phyloP scores from a whole-genome alignment of 257 asterid species.

The Euphrasia confusa region DNA sequence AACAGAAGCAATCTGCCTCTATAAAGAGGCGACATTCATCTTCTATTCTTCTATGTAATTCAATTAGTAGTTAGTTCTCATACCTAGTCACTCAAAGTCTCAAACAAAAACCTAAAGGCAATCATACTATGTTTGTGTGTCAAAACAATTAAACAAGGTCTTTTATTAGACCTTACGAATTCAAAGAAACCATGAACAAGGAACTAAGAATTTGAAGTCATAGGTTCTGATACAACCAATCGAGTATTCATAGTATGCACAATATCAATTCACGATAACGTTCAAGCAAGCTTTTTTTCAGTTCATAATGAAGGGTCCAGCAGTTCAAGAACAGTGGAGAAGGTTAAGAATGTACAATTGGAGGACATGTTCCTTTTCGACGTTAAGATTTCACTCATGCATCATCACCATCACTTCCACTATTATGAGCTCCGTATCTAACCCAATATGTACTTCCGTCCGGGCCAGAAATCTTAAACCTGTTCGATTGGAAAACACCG shows the following conservation, averaged over 20 bases:
- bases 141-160: no score
- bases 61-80: no score
- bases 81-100: no score
- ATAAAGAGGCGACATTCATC: no score
- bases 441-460: slow-evolving; percentile 64
- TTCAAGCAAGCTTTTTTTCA: background rate
- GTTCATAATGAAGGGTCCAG: slow-evolving; percentile 13
- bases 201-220: background rate
- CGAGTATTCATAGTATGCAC: slow-evolving; percentile 15
- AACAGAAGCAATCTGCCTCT: no score
- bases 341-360: slow-evolving; percentile 42
- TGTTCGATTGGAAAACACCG: slow-evolving; percentile 22
- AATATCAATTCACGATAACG: background rate
- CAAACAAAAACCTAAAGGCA: no score
- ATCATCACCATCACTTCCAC: slow-evolving; percentile 66
- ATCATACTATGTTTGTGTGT: no score
- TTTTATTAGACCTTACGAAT: no score
- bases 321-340: slow-evolving; percentile 22
- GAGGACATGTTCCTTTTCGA: slow-evolving; percentile 2
- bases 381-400: slow-evolving; percentile 18
- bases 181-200: background rate
- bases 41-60: no score
- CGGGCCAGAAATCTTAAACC: slow-evolving; percentile 75
- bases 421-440: slow-evolving; percentile 45
- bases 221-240: background rate